Conservation (phyloP, 768 basidiomycete genomes). For the Suillus subaureus region DNA sequence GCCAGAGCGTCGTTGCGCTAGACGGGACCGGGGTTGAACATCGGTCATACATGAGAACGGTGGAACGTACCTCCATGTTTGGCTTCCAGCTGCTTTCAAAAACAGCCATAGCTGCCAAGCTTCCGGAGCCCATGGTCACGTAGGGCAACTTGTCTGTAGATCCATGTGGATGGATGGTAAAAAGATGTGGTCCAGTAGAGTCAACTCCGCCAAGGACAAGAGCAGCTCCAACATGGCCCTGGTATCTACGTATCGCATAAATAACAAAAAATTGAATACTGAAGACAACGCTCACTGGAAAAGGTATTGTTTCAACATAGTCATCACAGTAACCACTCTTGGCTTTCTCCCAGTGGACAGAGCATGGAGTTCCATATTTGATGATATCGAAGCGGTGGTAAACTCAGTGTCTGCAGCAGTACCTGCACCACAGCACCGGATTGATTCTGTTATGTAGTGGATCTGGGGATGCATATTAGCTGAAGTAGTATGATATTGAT, state of each 20-base stretch:
- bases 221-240: constrained; percentile 93
- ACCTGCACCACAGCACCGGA: constrained; percentile 97
- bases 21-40: constrained; percentile 7
- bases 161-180: constrained; percentile 95
- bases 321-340: constrained; percentile 97
- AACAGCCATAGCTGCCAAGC: constrained; percentile 96
- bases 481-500: constrained; percentile 1
- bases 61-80: constrained; percentile 68
- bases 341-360: constrained; percentile 91
- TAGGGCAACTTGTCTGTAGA: constrained; percentile 98
- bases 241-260: constrained; percentile 56
- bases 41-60: not conserved
- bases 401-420: constrained; percentile 99
- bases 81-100: constrained; percentile 88
- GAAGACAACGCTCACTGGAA: constrained; percentile 59
- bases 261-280: not conserved
- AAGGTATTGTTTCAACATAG: constrained; percentile 96
- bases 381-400: constrained; percentile 91
- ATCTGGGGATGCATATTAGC: constrained; percentile 56
- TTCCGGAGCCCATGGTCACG: constrained; percentile 98
- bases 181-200: constrained; percentile 88
- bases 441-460: constrained; percentile 93
- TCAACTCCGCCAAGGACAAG: constrained; percentile 98
- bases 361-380: constrained; percentile 92
- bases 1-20: constrained; percentile 81